A percentile compares a stretch with the other conserved stretches of the same genome.
These are phyloP conservation scores for Candida germanica DNA, from an alignment of 805 yeast species.

Conservation along the genomic window DNA sequence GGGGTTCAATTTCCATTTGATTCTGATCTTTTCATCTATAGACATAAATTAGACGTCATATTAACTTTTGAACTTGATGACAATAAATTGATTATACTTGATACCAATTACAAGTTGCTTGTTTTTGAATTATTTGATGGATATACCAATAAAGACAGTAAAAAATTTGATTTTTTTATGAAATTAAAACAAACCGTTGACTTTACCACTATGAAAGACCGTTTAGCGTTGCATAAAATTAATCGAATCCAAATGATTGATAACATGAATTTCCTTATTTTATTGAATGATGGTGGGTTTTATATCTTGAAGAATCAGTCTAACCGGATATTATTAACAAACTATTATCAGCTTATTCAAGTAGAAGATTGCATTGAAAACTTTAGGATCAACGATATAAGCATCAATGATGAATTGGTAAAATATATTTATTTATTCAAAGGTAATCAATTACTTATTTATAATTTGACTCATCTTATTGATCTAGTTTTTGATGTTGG, in stretches of 20 bases:
- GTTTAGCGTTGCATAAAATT: slow-evolving; percentile 21
- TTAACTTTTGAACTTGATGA: slow-evolving; percentile 9
- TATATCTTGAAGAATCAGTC: slow-evolving; percentile 33
- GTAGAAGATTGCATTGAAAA: slow-evolving; percentile 29
- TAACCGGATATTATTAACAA: slow-evolving; percentile 11
- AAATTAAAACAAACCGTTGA: slow-evolving; percentile 31
- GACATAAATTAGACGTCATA: slow-evolving; percentile 12
- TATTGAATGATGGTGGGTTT: slow-evolving; percentile 38
- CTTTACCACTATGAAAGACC: slow-evolving; percentile 28
- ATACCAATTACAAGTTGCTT: slow-evolving; percentile 7
- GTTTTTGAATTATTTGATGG: slow-evolving; percentile 11
- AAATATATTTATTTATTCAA: slow-evolving; percentile 30
- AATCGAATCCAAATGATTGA: slow-evolving; percentile 24
- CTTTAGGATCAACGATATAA: slow-evolving; percentile 25
- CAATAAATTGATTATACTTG: slow-evolving; percentile 10
- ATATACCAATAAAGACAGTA: slow-evolving; percentile 7
- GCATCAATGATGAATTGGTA: slow-evolving; percentile 13
- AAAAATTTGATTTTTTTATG: slow-evolving; percentile 25
- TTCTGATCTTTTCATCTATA: slow-evolving; percentile 39
- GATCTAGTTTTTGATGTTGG: slow-evolving; percentile 19
- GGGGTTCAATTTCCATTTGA: slow-evolving; percentile 33
- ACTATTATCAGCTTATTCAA: slow-evolving; percentile 30
- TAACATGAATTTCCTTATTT: slow-evolving; percentile 31
- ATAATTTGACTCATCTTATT: slow-evolving; percentile 14
- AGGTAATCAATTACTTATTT: slow-evolving; percentile 32